Conservation (phyloP, 208 protist genomes). For the Borovskyia barvae region DNA sequence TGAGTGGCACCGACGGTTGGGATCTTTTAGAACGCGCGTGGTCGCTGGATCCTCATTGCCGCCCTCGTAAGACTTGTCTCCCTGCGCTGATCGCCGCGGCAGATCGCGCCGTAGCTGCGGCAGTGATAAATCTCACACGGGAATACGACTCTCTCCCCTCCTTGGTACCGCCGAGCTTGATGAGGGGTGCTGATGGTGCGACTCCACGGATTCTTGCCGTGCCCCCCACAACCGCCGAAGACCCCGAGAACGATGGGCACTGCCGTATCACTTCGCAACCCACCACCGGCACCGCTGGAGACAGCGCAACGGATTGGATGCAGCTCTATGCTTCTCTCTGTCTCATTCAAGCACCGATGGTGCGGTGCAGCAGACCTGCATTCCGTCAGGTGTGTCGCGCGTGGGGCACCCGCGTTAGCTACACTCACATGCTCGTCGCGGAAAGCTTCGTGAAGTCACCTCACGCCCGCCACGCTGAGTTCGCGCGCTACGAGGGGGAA, state of each 20-base stretch:
- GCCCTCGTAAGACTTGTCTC: constrained; percentile 1
- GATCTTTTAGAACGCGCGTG: constrained; percentile 21
- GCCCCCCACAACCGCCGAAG: no score
- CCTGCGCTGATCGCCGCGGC: constrained; percentile 11
- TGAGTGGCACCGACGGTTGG: not conserved
- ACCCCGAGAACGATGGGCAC: no score
- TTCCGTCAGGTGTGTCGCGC: constrained; percentile 75
- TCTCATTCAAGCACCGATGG: constrained; percentile 91
- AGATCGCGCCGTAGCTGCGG: constrained; percentile 14
- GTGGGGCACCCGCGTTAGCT: constrained; percentile 80
- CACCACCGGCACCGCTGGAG: no score
- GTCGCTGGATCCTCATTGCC: not conserved
- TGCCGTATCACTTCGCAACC: no score
- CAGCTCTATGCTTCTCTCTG: constrained; percentile 38
- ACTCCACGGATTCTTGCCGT: not conserved
- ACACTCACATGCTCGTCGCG: constrained; percentile 92
- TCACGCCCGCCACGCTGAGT: constrained; percentile 78
- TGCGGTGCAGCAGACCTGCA: constrained; percentile 87
- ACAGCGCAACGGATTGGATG: constrained; percentile 4
- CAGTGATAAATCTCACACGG: constrained; percentile 1
- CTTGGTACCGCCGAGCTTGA: not conserved
- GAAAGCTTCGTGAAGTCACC: constrained; percentile 73
- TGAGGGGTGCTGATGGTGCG: no score
- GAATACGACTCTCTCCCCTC: constrained; percentile 11
- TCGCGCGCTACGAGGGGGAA: constrained; percentile 67